phyloP scores from a whole-genome alignment of 805 yeast genomes.

The Cyberlindnera mississippiensis region DNA sequence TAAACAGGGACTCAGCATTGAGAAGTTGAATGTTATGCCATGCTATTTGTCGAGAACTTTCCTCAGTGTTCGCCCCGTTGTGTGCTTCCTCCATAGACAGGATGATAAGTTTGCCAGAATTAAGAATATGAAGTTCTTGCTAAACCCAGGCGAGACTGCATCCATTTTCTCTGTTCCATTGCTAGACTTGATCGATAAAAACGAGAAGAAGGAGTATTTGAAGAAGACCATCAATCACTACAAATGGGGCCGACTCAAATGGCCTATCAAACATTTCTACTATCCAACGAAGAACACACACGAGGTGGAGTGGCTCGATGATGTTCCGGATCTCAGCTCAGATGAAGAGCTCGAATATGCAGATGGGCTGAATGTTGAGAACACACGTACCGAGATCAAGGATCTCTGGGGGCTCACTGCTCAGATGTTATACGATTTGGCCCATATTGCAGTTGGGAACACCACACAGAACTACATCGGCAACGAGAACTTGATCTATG shows the following conservation, averaged over 20 bases:
- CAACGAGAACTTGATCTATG: constrained; percentile 63
- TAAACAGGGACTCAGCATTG: constrained; percentile 51
- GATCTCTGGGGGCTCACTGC: constrained; percentile 86
- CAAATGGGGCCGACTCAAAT: constrained; percentile 70
- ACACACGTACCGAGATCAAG: constrained; percentile 42
- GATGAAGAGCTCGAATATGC: constrained; percentile 40
- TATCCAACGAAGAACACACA: constrained; percentile 50
- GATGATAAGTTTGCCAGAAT: constrained; percentile 20
- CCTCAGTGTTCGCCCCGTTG: constrained; percentile 78
- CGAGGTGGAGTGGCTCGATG: constrained; percentile 63
- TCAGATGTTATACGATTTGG: constrained; percentile 68
- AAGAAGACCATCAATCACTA: constrained; percentile 32
- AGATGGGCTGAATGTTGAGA: constrained; percentile 29
- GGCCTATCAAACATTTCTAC: constrained; percentile 59
- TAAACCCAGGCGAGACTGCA: constrained; percentile 78
- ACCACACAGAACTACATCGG: constrained; percentile 38
- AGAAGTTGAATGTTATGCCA: constrained; percentile 63
- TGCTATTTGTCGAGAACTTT: constrained; percentile 79
- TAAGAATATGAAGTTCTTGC: constrained; percentile 37
- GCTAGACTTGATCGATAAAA: constrained; percentile 44
- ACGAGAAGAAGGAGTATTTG: constrained; percentile 30
- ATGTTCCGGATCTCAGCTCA: constrained; percentile 55
- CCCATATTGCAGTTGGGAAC: constrained; percentile 44
- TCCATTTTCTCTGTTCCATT: constrained; percentile 69
- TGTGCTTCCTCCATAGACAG: constrained; percentile 50